phyloP scores from a whole-genome alignment of 1,284 basidiomycete genomes.

The Ceratobasidium sp. region DNA sequence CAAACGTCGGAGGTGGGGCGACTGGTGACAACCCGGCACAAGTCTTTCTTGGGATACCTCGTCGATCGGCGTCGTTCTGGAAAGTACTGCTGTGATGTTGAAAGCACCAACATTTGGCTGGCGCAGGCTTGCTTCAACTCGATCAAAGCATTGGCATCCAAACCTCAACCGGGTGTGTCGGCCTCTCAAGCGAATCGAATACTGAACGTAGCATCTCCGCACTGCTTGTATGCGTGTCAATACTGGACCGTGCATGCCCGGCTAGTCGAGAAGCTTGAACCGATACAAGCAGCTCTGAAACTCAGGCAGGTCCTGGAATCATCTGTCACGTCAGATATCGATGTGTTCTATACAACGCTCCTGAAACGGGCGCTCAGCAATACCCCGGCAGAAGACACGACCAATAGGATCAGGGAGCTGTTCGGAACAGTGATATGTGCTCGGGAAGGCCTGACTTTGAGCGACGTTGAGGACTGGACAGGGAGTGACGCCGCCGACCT shows the following conservation, averaged over 20 bases:
- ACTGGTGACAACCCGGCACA: background rate
- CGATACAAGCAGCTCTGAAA: too few relatives aligned
- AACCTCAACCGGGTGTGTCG: background rate
- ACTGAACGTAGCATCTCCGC: background rate
- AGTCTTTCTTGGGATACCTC: background rate
- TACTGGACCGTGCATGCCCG: conserved; percentile 13
- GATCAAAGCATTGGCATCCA: background rate
- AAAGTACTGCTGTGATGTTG: background rate
- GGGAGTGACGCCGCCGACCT: too few relatives aligned
- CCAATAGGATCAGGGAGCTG: too few relatives aligned
- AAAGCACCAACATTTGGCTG: background rate
- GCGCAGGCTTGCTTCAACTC: background rate
- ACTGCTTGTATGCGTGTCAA: background rate
- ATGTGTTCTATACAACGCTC: too few relatives aligned
- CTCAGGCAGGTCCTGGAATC: too few relatives aligned
- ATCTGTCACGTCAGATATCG: too few relatives aligned
- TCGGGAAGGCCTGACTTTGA: too few relatives aligned
- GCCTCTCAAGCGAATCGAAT: background rate
- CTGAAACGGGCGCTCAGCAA: too few relatives aligned
- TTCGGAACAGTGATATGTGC: too few relatives aligned
- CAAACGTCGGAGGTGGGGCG: background rate
- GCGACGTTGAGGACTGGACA: too few relatives aligned
- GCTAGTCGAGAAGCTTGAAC: too few relatives aligned
- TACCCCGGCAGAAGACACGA: too few relatives aligned
- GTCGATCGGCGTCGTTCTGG: background rate